phyloP scores from a whole-genome alignment of 345 rosid species.

The Litchi chinensis region DNA sequence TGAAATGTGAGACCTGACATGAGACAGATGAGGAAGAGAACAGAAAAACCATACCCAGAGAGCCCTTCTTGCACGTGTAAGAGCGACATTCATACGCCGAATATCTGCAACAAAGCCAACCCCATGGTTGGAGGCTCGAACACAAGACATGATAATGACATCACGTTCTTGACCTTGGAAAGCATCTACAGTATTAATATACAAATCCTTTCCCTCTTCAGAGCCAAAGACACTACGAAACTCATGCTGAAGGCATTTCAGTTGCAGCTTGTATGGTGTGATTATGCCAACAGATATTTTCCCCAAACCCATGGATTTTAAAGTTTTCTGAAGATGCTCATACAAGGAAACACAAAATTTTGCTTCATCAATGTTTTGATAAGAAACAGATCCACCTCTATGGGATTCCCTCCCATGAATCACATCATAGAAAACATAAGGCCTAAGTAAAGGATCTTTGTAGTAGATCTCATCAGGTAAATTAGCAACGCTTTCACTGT shows the following conservation, averaged over 20 bases:
- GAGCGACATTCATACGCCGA: conserved; percentile 99
- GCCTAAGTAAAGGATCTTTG: conserved; percentile 84
- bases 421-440: conserved; percentile 83
- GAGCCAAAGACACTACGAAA: conserved; percentile 75
- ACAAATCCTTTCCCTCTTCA: conserved; percentile 92
- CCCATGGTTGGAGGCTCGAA: conserved; percentile 93
- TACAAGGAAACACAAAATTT: conserved; percentile 86
- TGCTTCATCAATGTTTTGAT: conserved; percentile 92
- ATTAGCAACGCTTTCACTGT: conserved; percentile 79
- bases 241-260: conserved; percentile 91
- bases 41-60: conserved; percentile 68
- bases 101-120: conserved; percentile 98
- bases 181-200: conserved; percentile 97
- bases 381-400: conserved; percentile 95
- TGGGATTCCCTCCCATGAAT: conserved; percentile 97
- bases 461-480: conserved; percentile 87
- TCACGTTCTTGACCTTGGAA: conserved; percentile 99
- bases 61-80: conserved; percentile 97
- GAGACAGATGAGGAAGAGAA: background rate
- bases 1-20: background rate
- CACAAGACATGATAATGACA: conserved; percentile 98
- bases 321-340: conserved; percentile 82
- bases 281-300: conserved; percentile 89
- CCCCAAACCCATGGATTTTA: conserved; percentile 65
- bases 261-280: conserved; percentile 96